Percentiles rank a stretch among this genome's conserved stretches.
Conservation (phyloP, 306 rosid species). For the Cucurbita maxima region DNA sequence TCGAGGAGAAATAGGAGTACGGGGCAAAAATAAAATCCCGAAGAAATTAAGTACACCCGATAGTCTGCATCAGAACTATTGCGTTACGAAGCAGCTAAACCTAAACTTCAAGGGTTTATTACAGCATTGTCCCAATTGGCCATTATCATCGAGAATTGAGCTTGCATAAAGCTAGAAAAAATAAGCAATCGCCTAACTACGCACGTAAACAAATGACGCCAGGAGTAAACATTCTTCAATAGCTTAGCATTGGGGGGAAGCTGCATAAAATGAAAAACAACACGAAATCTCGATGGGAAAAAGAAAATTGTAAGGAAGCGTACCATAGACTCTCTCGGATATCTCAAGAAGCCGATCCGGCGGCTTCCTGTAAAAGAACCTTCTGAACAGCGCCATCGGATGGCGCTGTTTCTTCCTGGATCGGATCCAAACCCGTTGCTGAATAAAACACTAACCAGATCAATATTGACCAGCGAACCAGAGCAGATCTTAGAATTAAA, state of each 20-base stretch:
- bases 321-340: slow-evolving; percentile 95
- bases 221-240: background rate
- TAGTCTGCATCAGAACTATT: background rate
- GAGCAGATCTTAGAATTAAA: slow-evolving; percentile 34
- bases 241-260: background rate
- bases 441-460: slow-evolving; percentile 14
- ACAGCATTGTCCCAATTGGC: background rate
- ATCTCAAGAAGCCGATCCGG: slow-evolving; percentile 99
- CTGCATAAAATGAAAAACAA: background rate
- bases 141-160: background rate
- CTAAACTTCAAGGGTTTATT: background rate
- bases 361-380: slow-evolving; percentile 92
- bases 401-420: slow-evolving; percentile 97
- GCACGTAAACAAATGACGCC: background rate
- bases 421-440: slow-evolving; percentile 79
- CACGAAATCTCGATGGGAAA: background rate
- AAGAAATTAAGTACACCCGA: background rate
- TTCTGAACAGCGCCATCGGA: slow-evolving; percentile 99
- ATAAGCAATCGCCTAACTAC: background rate
- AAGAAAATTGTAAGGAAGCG: background rate
- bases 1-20: background rate
- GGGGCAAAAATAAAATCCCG: background rate
- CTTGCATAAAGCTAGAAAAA: background rate
- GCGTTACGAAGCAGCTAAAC: slow-evolving; percentile 6
- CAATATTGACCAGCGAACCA: background rate